A percentile compares a stretch with the other conserved stretches of the same genome.
These are phyloP conservation scores for Quercus dentata DNA, from an alignment of 306 rosid genomes.

Conservation along the genomic window DNA sequence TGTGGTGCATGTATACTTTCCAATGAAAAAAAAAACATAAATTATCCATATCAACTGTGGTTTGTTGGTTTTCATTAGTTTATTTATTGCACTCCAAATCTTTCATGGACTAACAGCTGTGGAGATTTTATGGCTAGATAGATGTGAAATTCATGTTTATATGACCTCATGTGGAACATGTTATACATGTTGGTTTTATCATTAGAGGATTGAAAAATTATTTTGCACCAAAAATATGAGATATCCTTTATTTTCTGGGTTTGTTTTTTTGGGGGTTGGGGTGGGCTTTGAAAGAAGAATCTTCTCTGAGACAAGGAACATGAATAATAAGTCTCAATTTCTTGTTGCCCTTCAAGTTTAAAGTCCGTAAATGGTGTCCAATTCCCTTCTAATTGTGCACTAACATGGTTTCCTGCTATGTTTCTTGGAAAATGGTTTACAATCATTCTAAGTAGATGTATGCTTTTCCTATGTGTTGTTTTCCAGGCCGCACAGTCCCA, in stretches of 20 bases:
- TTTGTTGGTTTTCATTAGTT: background rate
- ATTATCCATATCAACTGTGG: background rate
- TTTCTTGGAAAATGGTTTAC: background rate
- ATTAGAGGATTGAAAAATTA: background rate
- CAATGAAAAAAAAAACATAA: no score
- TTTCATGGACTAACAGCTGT: background rate
- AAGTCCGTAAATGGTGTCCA: background rate
- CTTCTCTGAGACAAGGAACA: background rate
- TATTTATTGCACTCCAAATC: background rate
- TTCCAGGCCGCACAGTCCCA: constrained; percentile 78
- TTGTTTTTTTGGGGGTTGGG: background rate
- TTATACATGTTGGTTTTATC: background rate
- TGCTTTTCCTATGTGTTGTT: constrained; percentile 17
- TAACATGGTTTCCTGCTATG: background rate
- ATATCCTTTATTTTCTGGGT: background rate
- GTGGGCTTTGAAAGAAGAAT: background rate
- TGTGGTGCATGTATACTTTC: no score
- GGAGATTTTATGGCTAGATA: background rate
- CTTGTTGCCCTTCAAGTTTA: background rate
- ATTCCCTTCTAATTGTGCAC: background rate
- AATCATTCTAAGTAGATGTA: background rate
- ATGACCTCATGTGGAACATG: background rate
- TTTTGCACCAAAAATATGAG: background rate
- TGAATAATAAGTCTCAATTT: background rate
- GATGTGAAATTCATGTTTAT: background rate